Evolutionary conservation across 768 basidiomycete genomes (phyloP).

Genomic region (Butyriboletus loyo): DNA sequence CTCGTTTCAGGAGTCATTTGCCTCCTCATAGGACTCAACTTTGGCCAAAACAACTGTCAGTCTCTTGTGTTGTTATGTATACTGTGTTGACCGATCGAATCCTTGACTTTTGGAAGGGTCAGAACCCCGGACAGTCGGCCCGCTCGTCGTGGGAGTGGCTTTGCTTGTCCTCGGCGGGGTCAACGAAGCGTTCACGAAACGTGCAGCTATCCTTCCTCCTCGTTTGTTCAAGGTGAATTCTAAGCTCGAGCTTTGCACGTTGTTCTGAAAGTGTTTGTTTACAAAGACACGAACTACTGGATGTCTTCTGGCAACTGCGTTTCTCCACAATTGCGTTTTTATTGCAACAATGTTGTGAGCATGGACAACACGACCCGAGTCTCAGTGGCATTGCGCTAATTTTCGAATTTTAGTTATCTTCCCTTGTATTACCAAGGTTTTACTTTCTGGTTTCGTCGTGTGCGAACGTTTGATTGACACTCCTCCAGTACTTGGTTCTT

Average conservation of each 20-base stretch:
- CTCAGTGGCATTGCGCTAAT: not conserved
- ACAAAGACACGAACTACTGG: conserved; percentile 64
- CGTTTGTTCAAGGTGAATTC: conserved; percentile 60
- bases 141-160: conserved; percentile 51
- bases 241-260: not conserved
- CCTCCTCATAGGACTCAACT: conserved; percentile 70
- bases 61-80: not conserved
- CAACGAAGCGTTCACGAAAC: conserved; percentile 58
- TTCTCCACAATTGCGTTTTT: conserved; percentile 63
- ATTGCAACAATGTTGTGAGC: conserved; percentile 40
- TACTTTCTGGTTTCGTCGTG: not conserved
- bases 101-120: conserved; percentile 42
- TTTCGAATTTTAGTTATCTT: conserved; percentile 43
- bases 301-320: conserved; percentile 52
- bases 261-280: not conserved
- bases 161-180: conserved; percentile 48
- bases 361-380: not conserved
- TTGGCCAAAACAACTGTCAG: conserved; percentile 68
- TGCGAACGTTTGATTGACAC: not conserved
- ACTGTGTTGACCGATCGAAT: not conserved
- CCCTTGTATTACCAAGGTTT: conserved; percentile 67
- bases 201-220: conserved; percentile 71
- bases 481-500: conserved; percentile 54
- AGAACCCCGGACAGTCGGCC: conserved; percentile 51
- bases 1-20: conserved; percentile 65